Base-by-base conservation (phyloP, 176 grass and related monocot genomes). In the Panicum miliaceum region DNA sequence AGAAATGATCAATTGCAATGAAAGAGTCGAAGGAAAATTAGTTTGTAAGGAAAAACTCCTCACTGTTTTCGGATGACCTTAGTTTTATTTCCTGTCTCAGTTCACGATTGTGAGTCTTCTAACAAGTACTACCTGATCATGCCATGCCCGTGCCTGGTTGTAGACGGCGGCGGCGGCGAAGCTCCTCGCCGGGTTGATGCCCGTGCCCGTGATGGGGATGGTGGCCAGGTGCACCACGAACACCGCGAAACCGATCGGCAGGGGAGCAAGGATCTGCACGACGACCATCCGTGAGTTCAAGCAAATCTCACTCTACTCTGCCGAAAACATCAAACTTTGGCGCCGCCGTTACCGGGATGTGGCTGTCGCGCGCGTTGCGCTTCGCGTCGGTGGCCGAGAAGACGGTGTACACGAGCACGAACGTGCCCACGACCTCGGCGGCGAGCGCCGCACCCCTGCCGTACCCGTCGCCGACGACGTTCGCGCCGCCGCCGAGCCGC, bases 341-440 rank as follows among this genome's bases (percentile, higher is more conserved):
- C 32, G 62, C 54, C 1, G 12, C 23, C 16, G 34, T 74, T 52
- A 92, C 87, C 58, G 77, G 91, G 56, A 85, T 63, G 82, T 90
- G 88, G 58, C 59, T 84, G 46, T 93, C 91, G 8, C 77, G 71
- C 25, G 91, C 88, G 67, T 46, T 90, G 68, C 84, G 77, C 83
- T 90, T 90, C 42, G 81, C 58, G 48, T 90, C 84, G 47, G 84
- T 93, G 50, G 88, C 88, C 36, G 91, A 92, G 54, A 81, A 77
- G 67, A 92, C 70, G 45, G 91, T 87, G 84, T 92, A 87, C 10
- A 90, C 81, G 38, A 88, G 91, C 43, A 90, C 40, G 40, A 88
- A 87, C 8, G 77, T 93, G 83, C 85, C 91, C 54, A 73, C 47
- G 18, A 88, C 75, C 84, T 93, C 81, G 25, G 88, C 84, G 29